phyloP scores from a whole-genome alignment of 2,329 filamentous ascomycete genomes.

The Ploettnerulaceae sp. region DNA sequence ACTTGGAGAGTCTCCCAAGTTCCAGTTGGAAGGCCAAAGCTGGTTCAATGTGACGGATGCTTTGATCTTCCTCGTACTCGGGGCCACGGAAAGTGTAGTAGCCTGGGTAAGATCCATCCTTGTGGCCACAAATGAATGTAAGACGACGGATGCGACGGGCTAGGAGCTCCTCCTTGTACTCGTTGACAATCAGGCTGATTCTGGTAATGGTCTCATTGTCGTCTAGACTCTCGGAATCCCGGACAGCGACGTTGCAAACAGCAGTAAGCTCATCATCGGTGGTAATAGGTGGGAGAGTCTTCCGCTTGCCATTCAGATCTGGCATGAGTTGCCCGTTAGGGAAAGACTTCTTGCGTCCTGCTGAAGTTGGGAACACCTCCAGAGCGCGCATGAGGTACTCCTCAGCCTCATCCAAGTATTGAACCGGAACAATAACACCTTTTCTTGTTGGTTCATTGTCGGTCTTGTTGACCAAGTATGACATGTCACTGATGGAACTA shows the following conservation, averaged over 20 bases:
- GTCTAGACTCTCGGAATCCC: slow-evolving; percentile 77
- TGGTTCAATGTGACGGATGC: slow-evolving; percentile 94
- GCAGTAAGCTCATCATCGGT: slow-evolving; percentile 76
- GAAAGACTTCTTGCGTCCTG: slow-evolving; percentile 50
- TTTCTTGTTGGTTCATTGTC: slow-evolving; percentile 77
- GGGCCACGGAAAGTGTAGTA: slow-evolving; percentile 99
- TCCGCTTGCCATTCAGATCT: slow-evolving; percentile 70
- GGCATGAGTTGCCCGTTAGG: slow-evolving; percentile 56
- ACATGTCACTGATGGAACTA: slow-evolving; percentile 94
- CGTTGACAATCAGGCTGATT: slow-evolving; percentile 69
- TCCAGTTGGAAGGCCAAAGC: slow-evolving; percentile 98
- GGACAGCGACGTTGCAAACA: slow-evolving; percentile 87
- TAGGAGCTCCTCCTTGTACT: slow-evolving; percentile 79
- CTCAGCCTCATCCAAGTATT: slow-evolving; percentile 90
- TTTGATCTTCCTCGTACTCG: slow-evolving; percentile 81
- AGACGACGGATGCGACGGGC: slow-evolving; percentile 79
- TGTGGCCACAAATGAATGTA: slow-evolving; percentile 94
- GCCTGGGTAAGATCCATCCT: slow-evolving; percentile 88
- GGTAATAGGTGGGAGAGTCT: slow-evolving; percentile 51
- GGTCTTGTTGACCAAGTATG: slow-evolving; percentile 71
- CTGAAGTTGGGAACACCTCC: slow-evolving; percentile 66
- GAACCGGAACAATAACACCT: slow-evolving; percentile 90
- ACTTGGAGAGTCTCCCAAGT: slow-evolving; percentile 87
- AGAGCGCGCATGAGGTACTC: slow-evolving; percentile 80
- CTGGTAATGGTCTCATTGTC: slow-evolving; percentile 76